phyloP scores from a whole-genome alignment of 169 alveolate species.

The Eimeria necatrix region DNA sequence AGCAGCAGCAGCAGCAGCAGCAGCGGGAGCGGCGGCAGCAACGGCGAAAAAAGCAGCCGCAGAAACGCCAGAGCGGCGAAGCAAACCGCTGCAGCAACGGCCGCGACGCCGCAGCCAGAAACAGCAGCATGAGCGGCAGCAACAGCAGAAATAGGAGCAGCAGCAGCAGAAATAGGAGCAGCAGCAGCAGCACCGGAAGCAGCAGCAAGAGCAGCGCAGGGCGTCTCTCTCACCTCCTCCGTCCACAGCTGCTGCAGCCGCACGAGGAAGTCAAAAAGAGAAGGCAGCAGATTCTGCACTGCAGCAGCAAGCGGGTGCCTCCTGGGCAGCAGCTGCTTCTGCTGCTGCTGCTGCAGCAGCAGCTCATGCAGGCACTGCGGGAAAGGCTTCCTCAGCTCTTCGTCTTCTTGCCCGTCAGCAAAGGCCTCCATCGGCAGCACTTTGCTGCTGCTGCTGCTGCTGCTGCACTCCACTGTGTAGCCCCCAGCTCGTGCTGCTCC shows the following conservation, averaged over 20 bases:
- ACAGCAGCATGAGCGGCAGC: neutral
- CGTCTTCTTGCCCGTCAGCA: neutral
- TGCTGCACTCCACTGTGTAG: conserved; percentile 45
- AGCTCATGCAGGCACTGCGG: conserved; percentile 49
- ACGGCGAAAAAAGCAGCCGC: neutral
- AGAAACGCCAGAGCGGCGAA: neutral
- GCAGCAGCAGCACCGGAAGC: no score
- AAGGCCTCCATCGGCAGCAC: neutral
- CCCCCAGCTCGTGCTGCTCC: conserved; percentile 76
- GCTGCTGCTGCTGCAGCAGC: conserved; percentile 49
- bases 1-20: conserved; percentile 17
- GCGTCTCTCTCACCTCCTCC: conserved; percentile 33
- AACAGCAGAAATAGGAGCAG: neutral
- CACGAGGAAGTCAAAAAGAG: conserved; percentile 25
- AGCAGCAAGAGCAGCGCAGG: no score
- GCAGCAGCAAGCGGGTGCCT: conserved; percentile 71
- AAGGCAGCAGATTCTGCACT: conserved; percentile 26
- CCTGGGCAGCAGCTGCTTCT: conserved; percentile 57
- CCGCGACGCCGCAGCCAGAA: neutral
- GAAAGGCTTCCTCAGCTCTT: conserved; percentile 10
- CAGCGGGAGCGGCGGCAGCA: neutral
- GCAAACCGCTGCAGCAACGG: neutral
- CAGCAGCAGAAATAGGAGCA: no score
- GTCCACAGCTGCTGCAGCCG: conserved; percentile 58
- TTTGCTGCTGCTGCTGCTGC: neutral